These are phyloP conservation scores for Dothistroma pini DNA, from an alignment of 2,329 filamentous ascomycete genomes.

Conservation along the genomic window DNA sequence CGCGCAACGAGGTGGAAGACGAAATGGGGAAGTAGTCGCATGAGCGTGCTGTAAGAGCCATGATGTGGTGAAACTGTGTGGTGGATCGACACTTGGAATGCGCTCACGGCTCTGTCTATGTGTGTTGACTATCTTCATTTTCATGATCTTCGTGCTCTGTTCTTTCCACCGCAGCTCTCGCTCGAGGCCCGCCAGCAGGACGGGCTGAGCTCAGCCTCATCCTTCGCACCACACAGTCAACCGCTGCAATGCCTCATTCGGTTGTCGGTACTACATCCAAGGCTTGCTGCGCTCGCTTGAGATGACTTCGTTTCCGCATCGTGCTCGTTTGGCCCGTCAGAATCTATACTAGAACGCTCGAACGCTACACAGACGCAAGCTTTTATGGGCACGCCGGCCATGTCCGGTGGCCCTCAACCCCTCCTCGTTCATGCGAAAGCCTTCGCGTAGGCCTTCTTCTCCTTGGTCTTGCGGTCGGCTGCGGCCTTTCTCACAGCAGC, in stretches of 20 bases:
- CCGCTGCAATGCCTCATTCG: not conserved
- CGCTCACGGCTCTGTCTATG: not conserved
- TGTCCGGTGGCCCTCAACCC: not conserved
- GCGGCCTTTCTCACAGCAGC: conserved; percentile 72
- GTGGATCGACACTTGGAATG: not conserved
- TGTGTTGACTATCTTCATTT: not conserved
- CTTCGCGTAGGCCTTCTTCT: conserved; percentile 90
- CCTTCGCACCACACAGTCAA: conserved; percentile 9
- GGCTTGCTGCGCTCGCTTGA: not conserved
- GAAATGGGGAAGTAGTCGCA: not conserved
- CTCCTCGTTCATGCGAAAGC: conserved; percentile 62
- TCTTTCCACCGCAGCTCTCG: conserved; percentile 6
- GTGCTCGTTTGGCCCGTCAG: not conserved
- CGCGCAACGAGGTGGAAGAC: not conserved
- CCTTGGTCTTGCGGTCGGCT: conserved; percentile 71
- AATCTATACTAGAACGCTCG: not conserved
- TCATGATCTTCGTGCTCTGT: conserved; percentile 4
- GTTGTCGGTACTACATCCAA: not conserved
- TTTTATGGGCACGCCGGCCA: not conserved
- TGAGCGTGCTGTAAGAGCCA: conserved; percentile 2
- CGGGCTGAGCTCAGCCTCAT: conserved; percentile 10
- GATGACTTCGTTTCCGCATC: not conserved
- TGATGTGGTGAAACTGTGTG: conserved; percentile 1
- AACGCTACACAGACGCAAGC: conserved; percentile 1
- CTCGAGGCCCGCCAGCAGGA: not conserved